A percentile compares a stretch with the other conserved stretches of the same genome.
These are phyloP conservation scores for Pichia sp. DNA, from an alignment of 1,139 yeast species.

Conservation along the genomic window DNA sequence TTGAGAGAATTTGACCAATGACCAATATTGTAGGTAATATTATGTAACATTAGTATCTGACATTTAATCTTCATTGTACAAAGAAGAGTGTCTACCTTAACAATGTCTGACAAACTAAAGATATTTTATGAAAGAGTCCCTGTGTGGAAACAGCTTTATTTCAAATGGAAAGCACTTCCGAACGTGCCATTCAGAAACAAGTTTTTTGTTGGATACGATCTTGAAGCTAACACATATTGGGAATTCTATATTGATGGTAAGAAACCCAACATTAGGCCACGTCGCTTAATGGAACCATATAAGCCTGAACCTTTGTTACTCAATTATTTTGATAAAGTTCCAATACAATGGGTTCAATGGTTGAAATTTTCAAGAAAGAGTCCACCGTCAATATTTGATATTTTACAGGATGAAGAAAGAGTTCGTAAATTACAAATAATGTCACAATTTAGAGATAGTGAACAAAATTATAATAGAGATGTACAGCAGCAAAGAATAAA, in stretches of 20 bases:
- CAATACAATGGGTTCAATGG: conserved; percentile 84
- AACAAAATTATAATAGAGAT: conserved; percentile 26
- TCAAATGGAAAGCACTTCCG: conserved; percentile 55
- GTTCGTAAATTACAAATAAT: conserved; percentile 48
- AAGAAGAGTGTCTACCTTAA: background rate
- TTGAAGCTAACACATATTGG: conserved; percentile 82
- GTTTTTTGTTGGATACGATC: conserved; percentile 61
- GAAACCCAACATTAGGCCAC: conserved; percentile 34
- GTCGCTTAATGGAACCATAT: conserved; percentile 47
- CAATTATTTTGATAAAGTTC: conserved; percentile 45
- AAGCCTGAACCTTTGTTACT: conserved; percentile 37
- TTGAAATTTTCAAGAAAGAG: conserved; percentile 53
- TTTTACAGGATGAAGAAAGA: conserved; percentile 51
- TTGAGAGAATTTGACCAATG: background rate
- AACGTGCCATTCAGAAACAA: conserved; percentile 53
- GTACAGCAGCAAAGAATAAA: conserved; percentile 14
- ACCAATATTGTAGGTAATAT: background rate
- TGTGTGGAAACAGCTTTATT: conserved; percentile 37
- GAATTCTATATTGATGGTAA: conserved; percentile 49
- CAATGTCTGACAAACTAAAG: conserved; percentile 27
- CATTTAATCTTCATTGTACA: background rate
- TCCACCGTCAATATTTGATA: conserved; percentile 59
- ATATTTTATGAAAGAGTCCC: conserved; percentile 21
- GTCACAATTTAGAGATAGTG: conserved; percentile 57
- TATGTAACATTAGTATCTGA: background rate